These are phyloP conservation scores for Dryas integrifolia DNA, from an alignment of 331 rosid genomes.

Conservation along the genomic window DNA sequence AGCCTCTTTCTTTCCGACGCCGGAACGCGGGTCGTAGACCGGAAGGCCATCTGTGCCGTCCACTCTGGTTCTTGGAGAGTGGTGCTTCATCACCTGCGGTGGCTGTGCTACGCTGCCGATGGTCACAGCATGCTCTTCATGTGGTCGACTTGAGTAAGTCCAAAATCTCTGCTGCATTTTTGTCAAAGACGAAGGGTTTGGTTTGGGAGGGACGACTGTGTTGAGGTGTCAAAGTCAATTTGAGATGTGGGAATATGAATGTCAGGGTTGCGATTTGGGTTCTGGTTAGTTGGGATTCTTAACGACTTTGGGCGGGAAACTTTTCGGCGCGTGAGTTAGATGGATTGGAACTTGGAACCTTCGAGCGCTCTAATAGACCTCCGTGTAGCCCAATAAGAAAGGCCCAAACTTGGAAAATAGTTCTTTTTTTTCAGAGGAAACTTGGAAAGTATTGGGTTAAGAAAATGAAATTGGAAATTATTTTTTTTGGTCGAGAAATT, in stretches of 20 bases:
- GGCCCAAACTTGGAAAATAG: too few relatives aligned
- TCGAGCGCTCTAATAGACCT: too few relatives aligned
- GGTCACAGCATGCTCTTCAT: constrained; percentile 17
- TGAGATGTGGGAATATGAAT: background rate
- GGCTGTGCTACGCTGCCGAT: constrained; percentile 15
- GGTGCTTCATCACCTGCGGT: constrained; percentile 26
- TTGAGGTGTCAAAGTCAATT: background rate
- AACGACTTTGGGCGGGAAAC: constrained; percentile 42
- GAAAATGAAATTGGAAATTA: too few relatives aligned
- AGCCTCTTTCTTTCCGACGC: constrained; percentile 23
- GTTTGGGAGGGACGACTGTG: background rate
- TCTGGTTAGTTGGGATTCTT: constrained; percentile 20
- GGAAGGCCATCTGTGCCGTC: constrained; percentile 34
- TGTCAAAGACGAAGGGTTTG: background rate
- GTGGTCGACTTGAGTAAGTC: constrained; percentile 29
- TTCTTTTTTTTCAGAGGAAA: too few relatives aligned
- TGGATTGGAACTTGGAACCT: background rate
- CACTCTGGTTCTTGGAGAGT: constrained; percentile 20
- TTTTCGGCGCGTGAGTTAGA: constrained; percentile 26
- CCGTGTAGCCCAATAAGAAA: too few relatives aligned
- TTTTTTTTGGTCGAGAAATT: too few relatives aligned
- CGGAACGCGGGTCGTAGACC: constrained; percentile 24
- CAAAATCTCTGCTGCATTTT: constrained; percentile 42
- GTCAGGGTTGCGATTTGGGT: background rate
- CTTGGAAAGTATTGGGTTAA: too few relatives aligned